phyloP scores from a whole-genome alignment of 2,329 filamentous ascomycete genomes.

The Fonsecaea multimorphosa region DNA sequence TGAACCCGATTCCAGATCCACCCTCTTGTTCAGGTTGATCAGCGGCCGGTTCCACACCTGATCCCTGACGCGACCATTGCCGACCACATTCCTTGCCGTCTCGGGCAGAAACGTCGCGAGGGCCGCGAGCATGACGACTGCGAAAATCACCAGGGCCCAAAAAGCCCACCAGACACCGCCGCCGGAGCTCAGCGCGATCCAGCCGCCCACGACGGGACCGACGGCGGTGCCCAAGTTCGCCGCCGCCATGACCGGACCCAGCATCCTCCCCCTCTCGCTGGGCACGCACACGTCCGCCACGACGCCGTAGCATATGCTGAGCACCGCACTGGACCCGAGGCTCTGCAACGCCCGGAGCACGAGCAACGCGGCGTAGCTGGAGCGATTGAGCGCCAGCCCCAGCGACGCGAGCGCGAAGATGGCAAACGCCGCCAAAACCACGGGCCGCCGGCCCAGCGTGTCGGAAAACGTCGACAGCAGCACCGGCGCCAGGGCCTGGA shows the following conservation, averaged over 20 bases:
- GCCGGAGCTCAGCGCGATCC: constrained; percentile 47
- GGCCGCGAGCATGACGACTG: too few species aligned
- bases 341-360: constrained; percentile 52
- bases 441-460: constrained; percentile 56
- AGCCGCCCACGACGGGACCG: constrained; percentile 59
- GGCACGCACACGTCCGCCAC: constrained; percentile 50
- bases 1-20: too few species aligned
- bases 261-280: constrained; percentile 50
- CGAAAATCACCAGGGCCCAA: too few species aligned
- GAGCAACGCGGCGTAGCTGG: constrained; percentile 46
- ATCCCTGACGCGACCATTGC: too few species aligned
- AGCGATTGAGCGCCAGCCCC: constrained; percentile 47
- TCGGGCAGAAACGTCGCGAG: too few species aligned
- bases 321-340: constrained; percentile 48
- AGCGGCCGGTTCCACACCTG: too few species aligned
- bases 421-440: constrained; percentile 54
- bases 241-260: constrained; percentile 45
- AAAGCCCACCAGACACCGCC: too few species aligned
- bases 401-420: constrained; percentile 53
- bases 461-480: constrained; percentile 58
- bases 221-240: constrained; percentile 53
- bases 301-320: constrained; percentile 49
- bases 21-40: too few species aligned
- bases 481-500: constrained; percentile 61
- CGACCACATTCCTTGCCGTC: too few species aligned